phyloP scores from a whole-genome alignment of 2,329 filamentous ascomycete species.

The Pyrenophora graminea region DNA sequence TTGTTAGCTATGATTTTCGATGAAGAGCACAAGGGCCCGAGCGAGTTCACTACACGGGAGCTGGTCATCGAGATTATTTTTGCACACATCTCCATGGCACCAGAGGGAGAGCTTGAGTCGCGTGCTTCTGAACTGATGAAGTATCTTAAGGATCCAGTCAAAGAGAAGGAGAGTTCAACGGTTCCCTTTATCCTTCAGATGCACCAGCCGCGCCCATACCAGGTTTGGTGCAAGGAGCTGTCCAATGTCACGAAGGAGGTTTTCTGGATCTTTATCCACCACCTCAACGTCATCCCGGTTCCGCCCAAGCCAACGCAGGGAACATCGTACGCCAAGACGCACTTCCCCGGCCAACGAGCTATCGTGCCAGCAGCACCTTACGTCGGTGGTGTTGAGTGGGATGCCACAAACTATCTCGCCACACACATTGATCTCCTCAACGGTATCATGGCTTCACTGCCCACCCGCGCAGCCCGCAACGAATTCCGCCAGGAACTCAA shows the following conservation, averaged over 20 bases:
- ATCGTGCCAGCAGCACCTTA: conserved; percentile 94
- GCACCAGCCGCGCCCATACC: conserved; percentile 83
- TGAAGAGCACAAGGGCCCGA: conserved; percentile 96
- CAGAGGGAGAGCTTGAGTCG: conserved; percentile 61
- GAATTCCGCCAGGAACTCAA: conserved; percentile 74
- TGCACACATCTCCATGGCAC: conserved; percentile 74
- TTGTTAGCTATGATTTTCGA: conserved; percentile 90
- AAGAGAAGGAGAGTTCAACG: conserved; percentile 72
- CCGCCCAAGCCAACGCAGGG: conserved; percentile 44
- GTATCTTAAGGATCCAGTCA: conserved; percentile 78
- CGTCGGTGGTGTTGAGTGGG: conserved; percentile 97
- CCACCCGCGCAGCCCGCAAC: conserved; percentile 72
- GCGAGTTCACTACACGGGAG: conserved; percentile 90
- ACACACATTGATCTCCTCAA: conserved; percentile 93
- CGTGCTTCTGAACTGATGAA: conserved; percentile 74
- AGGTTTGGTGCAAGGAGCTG: conserved; percentile 91
- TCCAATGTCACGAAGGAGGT: conserved; percentile 95
- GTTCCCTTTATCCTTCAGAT: conserved; percentile 89
- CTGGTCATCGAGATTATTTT: conserved; percentile 90
- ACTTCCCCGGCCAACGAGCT: conserved; percentile 84
- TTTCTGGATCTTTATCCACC: conserved; percentile 98
- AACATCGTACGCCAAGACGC: conserved; percentile 59
- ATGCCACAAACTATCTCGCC: conserved; percentile 94
- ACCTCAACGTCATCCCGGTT: conserved; percentile 81
- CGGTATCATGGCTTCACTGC: conserved; percentile 81